A percentile compares a stretch with the other conserved stretches of the same genome.
Evolutionary conservation across 2,329 filamentous ascomycete genomes (phyloP).

Genomic region (Diaporthe citrichinensis): DNA sequence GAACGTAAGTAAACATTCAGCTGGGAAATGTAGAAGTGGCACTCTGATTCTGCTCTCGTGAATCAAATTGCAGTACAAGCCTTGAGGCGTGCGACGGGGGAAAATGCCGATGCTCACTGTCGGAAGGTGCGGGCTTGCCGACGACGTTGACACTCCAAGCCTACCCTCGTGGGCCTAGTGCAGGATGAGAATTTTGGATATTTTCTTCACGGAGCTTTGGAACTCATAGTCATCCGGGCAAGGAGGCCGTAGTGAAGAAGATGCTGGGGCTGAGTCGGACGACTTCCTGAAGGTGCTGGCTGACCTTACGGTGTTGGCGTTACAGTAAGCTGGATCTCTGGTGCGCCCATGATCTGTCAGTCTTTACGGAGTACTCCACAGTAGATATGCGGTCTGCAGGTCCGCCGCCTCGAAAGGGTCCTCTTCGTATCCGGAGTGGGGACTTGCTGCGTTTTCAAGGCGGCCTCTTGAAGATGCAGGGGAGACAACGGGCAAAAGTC

Average conservation of each 20-base stretch:
- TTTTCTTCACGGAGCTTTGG: neutral
- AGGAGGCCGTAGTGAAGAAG: neutral
- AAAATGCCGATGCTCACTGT: neutral
- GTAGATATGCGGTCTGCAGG: conserved; percentile 19
- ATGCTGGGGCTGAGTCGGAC: neutral
- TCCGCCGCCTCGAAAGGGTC: conserved; percentile 1
- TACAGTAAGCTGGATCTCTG: conserved; percentile 6
- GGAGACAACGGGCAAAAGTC: neutral
- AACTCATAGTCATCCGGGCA: neutral
- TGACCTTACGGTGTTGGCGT: neutral
- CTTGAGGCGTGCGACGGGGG: neutral
- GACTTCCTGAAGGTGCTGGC: neutral
- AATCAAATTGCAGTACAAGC: neutral
- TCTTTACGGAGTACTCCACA: conserved; percentile 4
- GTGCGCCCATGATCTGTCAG: conserved; percentile 7
- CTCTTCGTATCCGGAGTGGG: conserved; percentile 21
- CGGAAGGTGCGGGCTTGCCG: neutral
- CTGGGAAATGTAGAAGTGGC: neutral
- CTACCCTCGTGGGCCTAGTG: neutral
- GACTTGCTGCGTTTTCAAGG: neutral
- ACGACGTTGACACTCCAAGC: neutral
- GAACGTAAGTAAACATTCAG: too few species aligned
- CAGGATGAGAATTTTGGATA: neutral
- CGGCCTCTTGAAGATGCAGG: conserved; percentile 25
- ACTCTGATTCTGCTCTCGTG: neutral